phyloP scores from a whole-genome alignment of 1,284 basidiomycete genomes.

The Agroathelia rolfsii region DNA sequence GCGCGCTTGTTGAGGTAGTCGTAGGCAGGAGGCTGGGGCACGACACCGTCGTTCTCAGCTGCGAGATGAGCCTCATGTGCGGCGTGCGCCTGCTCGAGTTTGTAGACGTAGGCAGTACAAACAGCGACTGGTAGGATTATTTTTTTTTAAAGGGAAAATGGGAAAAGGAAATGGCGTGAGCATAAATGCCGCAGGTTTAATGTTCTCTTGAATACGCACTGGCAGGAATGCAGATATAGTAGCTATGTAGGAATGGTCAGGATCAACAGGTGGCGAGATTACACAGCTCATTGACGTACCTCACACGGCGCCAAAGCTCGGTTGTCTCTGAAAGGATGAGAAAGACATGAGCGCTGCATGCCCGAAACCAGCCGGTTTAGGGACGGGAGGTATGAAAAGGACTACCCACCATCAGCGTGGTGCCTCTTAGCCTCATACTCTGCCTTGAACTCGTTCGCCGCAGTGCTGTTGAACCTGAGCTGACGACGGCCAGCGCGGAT shows the following conservation, averaged over 20 bases:
- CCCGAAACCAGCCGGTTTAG: no score
- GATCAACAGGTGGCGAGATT: not conserved
- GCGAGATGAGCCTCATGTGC: conserved; percentile 64
- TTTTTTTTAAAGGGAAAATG: conserved; percentile 8
- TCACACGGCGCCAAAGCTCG: conserved; percentile 79
- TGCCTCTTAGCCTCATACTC: conserved; percentile 50
- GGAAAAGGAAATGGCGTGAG: conserved; percentile 2
- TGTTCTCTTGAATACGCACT: conserved; percentile 53
- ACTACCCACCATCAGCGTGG: conserved; percentile 65
- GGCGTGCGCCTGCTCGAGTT: conserved; percentile 65
- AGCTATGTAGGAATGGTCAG: conserved; percentile 29
- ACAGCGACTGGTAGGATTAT: conserved; percentile 52
- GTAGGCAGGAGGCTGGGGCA: conserved; percentile 63
- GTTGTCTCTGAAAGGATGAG: conserved; percentile 45
- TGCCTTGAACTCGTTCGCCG: conserved; percentile 36
- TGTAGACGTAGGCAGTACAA: conserved; percentile 63
- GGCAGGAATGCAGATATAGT: conserved; percentile 65
- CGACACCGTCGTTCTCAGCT: conserved; percentile 64
- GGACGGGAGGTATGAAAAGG: no score
- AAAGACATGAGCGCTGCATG: conserved; percentile 8
- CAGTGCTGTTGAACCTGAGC: conserved; percentile 29
- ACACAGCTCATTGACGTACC: conserved; percentile 31
- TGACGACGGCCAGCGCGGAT: conserved; percentile 35
- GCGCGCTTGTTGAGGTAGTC: conserved; percentile 67
- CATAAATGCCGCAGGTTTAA: no score